Evolutionary conservation across 2,329 filamentous ascomycete genomes (phyloP).

Genomic region (Pseudocercospora eumusae): DNA sequence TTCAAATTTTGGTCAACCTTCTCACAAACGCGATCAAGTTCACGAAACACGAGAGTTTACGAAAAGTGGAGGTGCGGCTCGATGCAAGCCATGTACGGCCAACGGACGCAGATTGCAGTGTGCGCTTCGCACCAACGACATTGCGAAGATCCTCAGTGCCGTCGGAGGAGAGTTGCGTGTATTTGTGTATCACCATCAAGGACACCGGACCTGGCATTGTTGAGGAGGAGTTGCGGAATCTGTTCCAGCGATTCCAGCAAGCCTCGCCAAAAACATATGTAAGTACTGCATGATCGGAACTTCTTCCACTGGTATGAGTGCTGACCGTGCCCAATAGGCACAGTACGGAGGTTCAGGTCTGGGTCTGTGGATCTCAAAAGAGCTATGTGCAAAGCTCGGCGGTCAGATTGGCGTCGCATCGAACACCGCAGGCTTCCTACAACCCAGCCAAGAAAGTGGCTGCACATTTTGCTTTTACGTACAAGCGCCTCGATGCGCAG

Average conservation of each 20-base stretch:
- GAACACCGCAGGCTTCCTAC: slow-evolving; percentile 32
- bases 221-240: slow-evolving; percentile 66
- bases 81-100: slow-evolving; percentile 17
- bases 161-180: slow-evolving; percentile 42
- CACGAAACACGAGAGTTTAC: slow-evolving; percentile 32
- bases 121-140: slow-evolving; percentile 8
- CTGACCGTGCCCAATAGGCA: too few relatives aligned
- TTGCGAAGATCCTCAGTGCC: neutral
- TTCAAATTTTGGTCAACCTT: slow-evolving; percentile 34
- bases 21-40: slow-evolving; percentile 36
- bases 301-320: too few relatives aligned
- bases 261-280: slow-evolving; percentile 66
- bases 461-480: slow-evolving; percentile 70
- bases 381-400: slow-evolving; percentile 67
- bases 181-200: slow-evolving; percentile 69
- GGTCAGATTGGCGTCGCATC: slow-evolving; percentile 68
- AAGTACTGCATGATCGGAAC: neutral
- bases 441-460: slow-evolving; percentile 50
- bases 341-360: slow-evolving; percentile 71
- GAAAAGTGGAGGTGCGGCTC: slow-evolving; percentile 40
- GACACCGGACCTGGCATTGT: slow-evolving; percentile 70
- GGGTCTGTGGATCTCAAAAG: slow-evolving; percentile 67
- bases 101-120: slow-evolving; percentile 8
- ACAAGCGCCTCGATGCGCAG: slow-evolving; percentile 56
- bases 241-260: slow-evolving; percentile 77